Conservation (phyloP, 2,329 filamentous ascomycete genomes). For the Cercospora zeae-maydis region DNA sequence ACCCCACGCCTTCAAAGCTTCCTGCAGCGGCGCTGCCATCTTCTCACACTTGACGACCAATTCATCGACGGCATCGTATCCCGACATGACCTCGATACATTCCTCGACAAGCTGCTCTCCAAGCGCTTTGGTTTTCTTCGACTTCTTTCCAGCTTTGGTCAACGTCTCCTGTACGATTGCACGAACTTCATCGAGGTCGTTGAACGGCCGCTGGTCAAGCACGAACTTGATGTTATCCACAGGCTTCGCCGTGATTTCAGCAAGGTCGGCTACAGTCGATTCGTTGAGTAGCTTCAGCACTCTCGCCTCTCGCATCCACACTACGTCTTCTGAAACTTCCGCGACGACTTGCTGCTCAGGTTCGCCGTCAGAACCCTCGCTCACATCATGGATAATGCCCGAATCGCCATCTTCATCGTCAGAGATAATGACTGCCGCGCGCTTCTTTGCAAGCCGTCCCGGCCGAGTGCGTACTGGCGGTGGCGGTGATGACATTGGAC, state of each 20-base stretch:
- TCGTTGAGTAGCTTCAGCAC: constrained; percentile 81
- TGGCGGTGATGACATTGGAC: constrained; percentile 35
- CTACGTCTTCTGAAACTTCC: constrained; percentile 17
- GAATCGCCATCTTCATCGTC: constrained; percentile 41
- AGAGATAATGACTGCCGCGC: constrained; percentile 35
- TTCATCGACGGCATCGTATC: constrained; percentile 78
- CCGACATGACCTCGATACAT: constrained; percentile 68
- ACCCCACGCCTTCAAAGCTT: constrained; percentile 66
- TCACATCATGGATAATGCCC: constrained; percentile 21
- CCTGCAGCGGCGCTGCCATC: constrained; percentile 63
- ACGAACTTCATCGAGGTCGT: constrained; percentile 61
- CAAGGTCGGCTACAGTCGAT: constrained; percentile 69
- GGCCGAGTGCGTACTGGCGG: constrained; percentile 14
- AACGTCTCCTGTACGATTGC: constrained; percentile 53
- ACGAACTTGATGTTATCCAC: constrained; percentile 66
- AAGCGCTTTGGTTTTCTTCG: constrained; percentile 50
- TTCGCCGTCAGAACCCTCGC: constrained; percentile 20
- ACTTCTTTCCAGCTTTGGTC: constrained; percentile 53
- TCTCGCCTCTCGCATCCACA: constrained; percentile 31
- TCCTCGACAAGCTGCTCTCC: constrained; percentile 66
- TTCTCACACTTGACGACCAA: constrained; percentile 73
- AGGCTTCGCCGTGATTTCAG: constrained; percentile 74
- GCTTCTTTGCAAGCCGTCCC: constrained; percentile 22
- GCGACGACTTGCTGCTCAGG: constrained; percentile 11
- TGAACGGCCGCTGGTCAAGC: constrained; percentile 72